phyloP scores from a whole-genome alignment of 805 yeast species.

The Starmerella apicola region DNA sequence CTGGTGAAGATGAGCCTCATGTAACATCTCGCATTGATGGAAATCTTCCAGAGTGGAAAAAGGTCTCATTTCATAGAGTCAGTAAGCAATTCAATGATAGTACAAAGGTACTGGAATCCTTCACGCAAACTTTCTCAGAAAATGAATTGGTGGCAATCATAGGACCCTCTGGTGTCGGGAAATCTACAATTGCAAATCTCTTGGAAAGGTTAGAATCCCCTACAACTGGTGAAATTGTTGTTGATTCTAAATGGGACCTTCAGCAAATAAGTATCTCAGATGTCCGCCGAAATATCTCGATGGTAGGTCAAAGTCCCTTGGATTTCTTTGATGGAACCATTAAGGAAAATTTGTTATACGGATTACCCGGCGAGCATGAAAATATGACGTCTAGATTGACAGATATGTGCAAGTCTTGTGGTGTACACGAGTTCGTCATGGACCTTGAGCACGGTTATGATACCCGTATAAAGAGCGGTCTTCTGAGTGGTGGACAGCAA shows the following conservation, averaged over 20 bases:
- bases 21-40: neutral
- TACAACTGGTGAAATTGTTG: conserved; percentile 30
- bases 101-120: conserved; percentile 29
- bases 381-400: neutral
- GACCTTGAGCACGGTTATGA: conserved; percentile 45
- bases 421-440: conserved; percentile 42
- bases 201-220: conserved; percentile 42
- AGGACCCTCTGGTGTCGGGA: conserved; percentile 88
- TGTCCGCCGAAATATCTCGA: conserved; percentile 43
- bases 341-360: conserved; percentile 43
- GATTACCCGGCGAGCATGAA: conserved; percentile 1
- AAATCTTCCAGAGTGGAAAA: conserved; percentile 5
- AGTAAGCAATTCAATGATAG: conserved; percentile 15
- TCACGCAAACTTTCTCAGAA: conserved; percentile 33
- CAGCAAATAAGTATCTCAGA: conserved; percentile 33
- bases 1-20: neutral
- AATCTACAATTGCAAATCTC: conserved; percentile 58
- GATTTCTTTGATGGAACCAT: conserved; percentile 61
- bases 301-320: conserved; percentile 65
- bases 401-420: conserved; percentile 32
- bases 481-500: conserved; percentile 81
- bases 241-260: conserved; percentile 39
- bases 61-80: conserved; percentile 8
- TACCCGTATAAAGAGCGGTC: conserved; percentile 39
- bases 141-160: conserved; percentile 53